A percentile compares a stretch with the other conserved stretches of the same genome.
These are phyloP conservation scores for Magnusiomyces fungicola DNA, from an alignment of 1,139 yeast genomes.

Conservation along the genomic window DNA sequence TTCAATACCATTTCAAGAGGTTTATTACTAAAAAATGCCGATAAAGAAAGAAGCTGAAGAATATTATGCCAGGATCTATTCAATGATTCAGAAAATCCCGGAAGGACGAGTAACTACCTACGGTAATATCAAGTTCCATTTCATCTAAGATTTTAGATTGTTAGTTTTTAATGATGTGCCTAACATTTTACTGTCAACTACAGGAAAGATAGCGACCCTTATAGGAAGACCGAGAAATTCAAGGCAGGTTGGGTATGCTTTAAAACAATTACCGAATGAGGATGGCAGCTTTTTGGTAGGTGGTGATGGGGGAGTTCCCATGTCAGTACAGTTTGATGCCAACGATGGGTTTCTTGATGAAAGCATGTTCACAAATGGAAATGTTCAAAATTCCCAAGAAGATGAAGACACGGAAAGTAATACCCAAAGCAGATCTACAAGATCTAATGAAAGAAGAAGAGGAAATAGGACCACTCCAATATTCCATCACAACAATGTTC, in stretches of 20 bases:
- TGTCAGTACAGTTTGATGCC: slow-evolving; percentile 4
- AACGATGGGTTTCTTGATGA: slow-evolving; percentile 6
- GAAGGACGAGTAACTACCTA: slow-evolving; percentile 61
- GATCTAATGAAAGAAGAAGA: not conserved
- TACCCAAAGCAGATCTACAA: slow-evolving; percentile 4
- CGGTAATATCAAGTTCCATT: slow-evolving; percentile 35
- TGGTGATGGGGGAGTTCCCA: slow-evolving; percentile 1
- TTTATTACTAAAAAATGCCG: no score
- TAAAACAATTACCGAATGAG: slow-evolving; percentile 43
- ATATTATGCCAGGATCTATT: slow-evolving; percentile 56
- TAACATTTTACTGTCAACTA: no score
- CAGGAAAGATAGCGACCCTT: slow-evolving; percentile 61
- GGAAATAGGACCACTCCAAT: slow-evolving; percentile 16
- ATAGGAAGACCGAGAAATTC: slow-evolving; percentile 58
- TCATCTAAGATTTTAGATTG: no score
- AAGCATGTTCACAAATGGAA: not conserved
- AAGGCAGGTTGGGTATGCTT: slow-evolving; percentile 65
- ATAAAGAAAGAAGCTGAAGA: slow-evolving; percentile 44
- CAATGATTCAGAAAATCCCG: slow-evolving; percentile 49
- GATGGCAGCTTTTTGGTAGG: slow-evolving; percentile 18
- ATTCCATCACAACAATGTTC: slow-evolving; percentile 39
- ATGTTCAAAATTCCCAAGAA: slow-evolving; percentile 5
- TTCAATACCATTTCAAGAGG: no score
- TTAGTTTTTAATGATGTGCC: no score
- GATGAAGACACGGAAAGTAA: slow-evolving; percentile 19